Evolutionary conservation across 805 yeast genomes (phyloP).

Genomic region (Ogataea saltuana): DNA sequence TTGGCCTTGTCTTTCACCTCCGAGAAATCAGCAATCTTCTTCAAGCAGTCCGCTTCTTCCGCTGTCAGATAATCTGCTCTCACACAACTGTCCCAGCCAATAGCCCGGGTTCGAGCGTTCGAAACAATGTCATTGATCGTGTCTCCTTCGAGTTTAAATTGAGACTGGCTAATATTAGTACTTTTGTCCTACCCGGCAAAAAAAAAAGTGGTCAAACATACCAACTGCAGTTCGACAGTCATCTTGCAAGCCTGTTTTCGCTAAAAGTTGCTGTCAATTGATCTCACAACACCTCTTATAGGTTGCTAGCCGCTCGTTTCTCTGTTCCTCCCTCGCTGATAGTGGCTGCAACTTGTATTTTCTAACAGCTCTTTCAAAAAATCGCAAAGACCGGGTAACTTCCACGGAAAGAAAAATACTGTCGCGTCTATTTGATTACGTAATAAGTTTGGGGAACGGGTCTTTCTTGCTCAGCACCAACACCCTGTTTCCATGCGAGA

Average conservation of each 20-base stretch:
- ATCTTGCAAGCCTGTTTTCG: slow-evolving; percentile 14
- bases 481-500: slow-evolving; percentile 73
- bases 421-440: not conserved
- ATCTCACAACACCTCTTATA: not conserved
- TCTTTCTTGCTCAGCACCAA: slow-evolving; percentile 73
- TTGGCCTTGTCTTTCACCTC: slow-evolving; percentile 42
- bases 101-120: slow-evolving; percentile 72
- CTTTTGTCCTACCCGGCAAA: too few species aligned
- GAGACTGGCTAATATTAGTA: slow-evolving; percentile 23
- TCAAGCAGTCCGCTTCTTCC: slow-evolving; percentile 58
- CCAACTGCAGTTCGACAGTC: slow-evolving; percentile 29
- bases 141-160: slow-evolving; percentile 59
- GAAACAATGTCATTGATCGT: slow-evolving; percentile 64
- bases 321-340: too few species aligned
- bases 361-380: too few species aligned
- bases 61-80: slow-evolving; percentile 67
- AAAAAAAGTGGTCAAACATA: slow-evolving; percentile 13
- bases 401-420: not conserved
- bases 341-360: slow-evolving; percentile 10
- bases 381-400: slow-evolving; percentile 18
- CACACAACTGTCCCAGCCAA: slow-evolving; percentile 91
- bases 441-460: slow-evolving; percentile 58
- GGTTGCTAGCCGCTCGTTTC: not conserved
- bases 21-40: slow-evolving; percentile 35
- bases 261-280: slow-evolving; percentile 5